These are phyloP conservation scores for Emmonsia crescens DNA, from an alignment of 2,329 filamentous ascomycete species.

Conservation along the genomic window DNA sequence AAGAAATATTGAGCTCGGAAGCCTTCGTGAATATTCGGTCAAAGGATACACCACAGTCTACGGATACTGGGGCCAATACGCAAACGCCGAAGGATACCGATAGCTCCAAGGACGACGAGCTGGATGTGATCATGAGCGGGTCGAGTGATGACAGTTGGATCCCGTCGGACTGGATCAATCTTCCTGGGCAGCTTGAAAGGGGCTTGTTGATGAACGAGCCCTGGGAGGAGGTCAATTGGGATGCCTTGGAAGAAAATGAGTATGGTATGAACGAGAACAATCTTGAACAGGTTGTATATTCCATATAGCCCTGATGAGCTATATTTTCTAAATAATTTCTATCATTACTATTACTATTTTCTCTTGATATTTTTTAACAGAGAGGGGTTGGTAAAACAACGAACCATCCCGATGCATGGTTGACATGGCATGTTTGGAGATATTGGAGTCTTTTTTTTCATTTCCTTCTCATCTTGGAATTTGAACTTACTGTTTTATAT, in stretches of 20 bases:
- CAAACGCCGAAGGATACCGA: constrained; percentile 30
- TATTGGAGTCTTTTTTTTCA: background rate
- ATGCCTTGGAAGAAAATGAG: constrained; percentile 25
- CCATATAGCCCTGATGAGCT: constrained; percentile 14
- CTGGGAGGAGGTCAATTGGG: constrained; percentile 30
- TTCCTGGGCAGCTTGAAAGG: constrained; percentile 19
- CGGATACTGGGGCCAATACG: constrained; percentile 24
- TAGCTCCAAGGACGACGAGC: constrained; percentile 22
- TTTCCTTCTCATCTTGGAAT: background rate
- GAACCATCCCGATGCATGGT: background rate
- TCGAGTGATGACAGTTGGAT: constrained; percentile 22
- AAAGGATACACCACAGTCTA: constrained; percentile 29
- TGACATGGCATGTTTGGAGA: background rate
- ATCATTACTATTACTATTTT: background rate
- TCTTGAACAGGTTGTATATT: constrained; percentile 19
- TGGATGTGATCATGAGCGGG: constrained; percentile 20
- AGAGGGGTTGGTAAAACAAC: background rate
- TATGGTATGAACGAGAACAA: constrained; percentile 19
- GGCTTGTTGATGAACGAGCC: constrained; percentile 19
- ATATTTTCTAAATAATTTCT: background rate
- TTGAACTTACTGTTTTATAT: no score
- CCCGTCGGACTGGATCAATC: constrained; percentile 24
- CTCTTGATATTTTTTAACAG: background rate
- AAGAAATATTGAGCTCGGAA: constrained; percentile 28
- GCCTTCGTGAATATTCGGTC: constrained; percentile 24